phyloP scores from a whole-genome alignment of 257 asterid genomes.

The Solanum etuberosum region DNA sequence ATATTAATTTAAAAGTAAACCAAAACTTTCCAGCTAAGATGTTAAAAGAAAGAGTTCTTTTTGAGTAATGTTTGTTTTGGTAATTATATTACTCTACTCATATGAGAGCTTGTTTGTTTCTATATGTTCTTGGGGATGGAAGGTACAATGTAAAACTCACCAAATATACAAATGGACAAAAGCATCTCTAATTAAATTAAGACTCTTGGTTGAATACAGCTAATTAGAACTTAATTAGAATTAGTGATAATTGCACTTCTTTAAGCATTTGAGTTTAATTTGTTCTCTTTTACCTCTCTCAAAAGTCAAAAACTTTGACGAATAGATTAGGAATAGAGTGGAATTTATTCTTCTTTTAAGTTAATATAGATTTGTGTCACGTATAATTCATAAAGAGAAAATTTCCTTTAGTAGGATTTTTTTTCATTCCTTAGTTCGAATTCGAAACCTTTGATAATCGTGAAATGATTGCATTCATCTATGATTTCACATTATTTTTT shows the following conservation, averaged over 20 bases:
- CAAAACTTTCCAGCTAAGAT: not conserved
- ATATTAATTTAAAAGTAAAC: not conserved
- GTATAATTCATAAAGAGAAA: not conserved
- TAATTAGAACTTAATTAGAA: not conserved
- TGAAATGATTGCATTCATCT: not conserved
- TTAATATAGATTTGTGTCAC: not conserved
- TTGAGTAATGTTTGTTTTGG: not conserved
- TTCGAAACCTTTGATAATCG: rapidly evolving
- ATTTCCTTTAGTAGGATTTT: not conserved
- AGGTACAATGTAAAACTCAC: not conserved
- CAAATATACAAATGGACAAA: not conserved
- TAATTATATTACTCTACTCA: not conserved
- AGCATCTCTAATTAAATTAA: not conserved
- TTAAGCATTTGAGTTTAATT: not conserved
- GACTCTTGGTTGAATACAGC: not conserved
- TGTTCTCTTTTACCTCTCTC: not conserved
- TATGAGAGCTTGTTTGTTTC: not conserved
- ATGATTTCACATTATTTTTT: not conserved
- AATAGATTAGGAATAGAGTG: not conserved
- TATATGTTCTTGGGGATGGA: not conserved
- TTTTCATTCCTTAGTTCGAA: rapidly evolving
- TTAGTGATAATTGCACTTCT: not conserved
- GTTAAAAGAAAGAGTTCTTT: not conserved
- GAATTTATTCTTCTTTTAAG: not conserved
- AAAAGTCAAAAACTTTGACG: not conserved